Evolutionary conservation across 352 stramenopile genomes (phyloP).

Genomic region (Globisporangium parvum): DNA sequence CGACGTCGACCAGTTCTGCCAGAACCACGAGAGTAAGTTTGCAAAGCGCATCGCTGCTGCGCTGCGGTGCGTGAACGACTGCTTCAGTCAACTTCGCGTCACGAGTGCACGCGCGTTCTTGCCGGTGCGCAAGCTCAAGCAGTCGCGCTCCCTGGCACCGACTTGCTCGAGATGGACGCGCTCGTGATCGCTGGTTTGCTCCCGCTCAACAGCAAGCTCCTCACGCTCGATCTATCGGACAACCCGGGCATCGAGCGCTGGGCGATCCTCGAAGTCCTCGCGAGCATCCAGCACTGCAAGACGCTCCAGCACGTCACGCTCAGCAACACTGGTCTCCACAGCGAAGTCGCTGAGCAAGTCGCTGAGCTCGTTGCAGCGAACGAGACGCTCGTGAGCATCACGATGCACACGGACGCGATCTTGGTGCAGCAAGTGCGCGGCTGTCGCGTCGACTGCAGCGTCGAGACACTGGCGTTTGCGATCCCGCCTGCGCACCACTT

Average conservation of each 20-base stretch:
- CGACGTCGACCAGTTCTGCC: constrained; percentile 37
- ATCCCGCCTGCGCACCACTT: constrained; percentile 35
- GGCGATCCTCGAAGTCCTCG: constrained; percentile 46
- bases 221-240: constrained; percentile 61
- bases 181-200: constrained; percentile 56
- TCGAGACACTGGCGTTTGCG: constrained; percentile 23
- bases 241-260: constrained; percentile 46
- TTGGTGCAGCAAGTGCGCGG: constrained; percentile 52
- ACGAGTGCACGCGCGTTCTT: constrained; percentile 36
- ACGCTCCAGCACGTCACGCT: constrained; percentile 51
- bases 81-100: constrained; percentile 36
- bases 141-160: constrained; percentile 25
- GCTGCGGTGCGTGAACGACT: constrained; percentile 44
- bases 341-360: constrained; percentile 49
- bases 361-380: constrained; percentile 55
- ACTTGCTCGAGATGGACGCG: constrained; percentile 54
- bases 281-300: constrained; percentile 41
- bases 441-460: constrained; percentile 16
- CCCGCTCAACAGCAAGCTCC: constrained; percentile 39
- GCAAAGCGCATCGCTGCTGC: constrained; percentile 37
- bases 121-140: constrained; percentile 54
- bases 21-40: constrained; percentile 55
- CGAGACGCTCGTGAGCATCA: constrained; percentile 48
- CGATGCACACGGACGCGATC: constrained; percentile 40
- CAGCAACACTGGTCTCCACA: constrained; percentile 47